A percentile compares a stretch with the other conserved stretches of the same genome.
Conservation (phyloP, 1,284 basidiomycete genomes). For the Earliella scabrosa region DNA sequence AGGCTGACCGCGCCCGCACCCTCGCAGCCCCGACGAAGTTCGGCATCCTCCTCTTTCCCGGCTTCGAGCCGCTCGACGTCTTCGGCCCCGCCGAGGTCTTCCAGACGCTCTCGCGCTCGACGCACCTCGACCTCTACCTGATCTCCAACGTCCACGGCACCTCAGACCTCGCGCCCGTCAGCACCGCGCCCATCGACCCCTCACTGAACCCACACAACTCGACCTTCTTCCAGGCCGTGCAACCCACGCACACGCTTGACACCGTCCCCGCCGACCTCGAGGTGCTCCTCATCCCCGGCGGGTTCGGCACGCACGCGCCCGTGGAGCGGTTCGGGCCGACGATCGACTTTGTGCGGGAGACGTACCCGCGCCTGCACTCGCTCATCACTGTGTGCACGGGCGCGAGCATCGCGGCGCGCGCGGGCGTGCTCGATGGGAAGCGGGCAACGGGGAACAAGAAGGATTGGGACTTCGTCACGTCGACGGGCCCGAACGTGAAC, state of each 20-base stretch:
- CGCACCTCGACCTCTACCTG: neutral
- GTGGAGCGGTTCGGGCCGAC: neutral
- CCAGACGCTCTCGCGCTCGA: neutral
- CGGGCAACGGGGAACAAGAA: neutral
- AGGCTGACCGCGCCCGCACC: neutral
- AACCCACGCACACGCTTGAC: neutral
- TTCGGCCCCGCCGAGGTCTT: constrained; percentile 1
- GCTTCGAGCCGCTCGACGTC: constrained; percentile 2
- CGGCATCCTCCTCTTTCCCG: constrained; percentile 1
- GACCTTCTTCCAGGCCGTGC: neutral
- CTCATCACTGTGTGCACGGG: constrained; percentile 7
- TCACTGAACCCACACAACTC: constrained; percentile 1
- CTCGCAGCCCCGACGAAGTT: neutral
- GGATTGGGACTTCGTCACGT: neutral
- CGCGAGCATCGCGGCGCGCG: neutral
- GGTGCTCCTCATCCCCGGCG: constrained; percentile 1
- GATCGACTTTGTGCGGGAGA: neutral
- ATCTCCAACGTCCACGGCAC: neutral
- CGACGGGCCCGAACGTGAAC: neutral
- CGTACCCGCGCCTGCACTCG: neutral
- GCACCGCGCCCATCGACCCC: neutral
- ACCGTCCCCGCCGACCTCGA: constrained; percentile 1
- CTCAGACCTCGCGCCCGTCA: neutral
- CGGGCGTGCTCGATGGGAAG: constrained; percentile 1
- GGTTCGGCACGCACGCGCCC: neutral